Base-by-base conservation (phyloP, 306 rosid species). In the Vigna trinervia region DNA sequence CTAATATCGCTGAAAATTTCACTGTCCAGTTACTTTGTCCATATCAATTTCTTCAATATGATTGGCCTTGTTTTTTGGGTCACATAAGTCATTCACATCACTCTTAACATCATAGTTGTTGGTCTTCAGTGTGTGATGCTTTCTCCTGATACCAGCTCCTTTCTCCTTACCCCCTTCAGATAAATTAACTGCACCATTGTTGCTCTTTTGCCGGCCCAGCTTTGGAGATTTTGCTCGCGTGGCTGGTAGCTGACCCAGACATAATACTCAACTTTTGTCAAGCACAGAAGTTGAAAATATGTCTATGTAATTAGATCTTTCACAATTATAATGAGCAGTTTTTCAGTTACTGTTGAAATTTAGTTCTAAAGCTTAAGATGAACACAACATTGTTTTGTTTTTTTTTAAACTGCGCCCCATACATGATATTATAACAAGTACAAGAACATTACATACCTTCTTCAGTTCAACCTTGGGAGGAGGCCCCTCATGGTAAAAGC, bases 211-310 rank as follows among this genome's bases (percentile, higher is more conserved):
- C 69, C 97, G 85, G 69, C 99, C 98, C 74, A 96, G 91, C 85
- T 93, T 96, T 69, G 99, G 98, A 48, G 99, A 93, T 85, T 88
- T 96, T 47, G 97, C 97, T 52, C 99, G 98, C 36, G 99, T 93
- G 3, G 99, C 94, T 69, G 99, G 98, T 47, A 75, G 88, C 98
- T 96, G 88, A 38, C 10, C 36, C 69, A 87, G 58, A 74, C 76
- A 83, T 43, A 67, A 5, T 52, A 74, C 75, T 43, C 71, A 62
- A 81, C 30, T 51, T 68, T 80, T 72, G 52, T 63, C 82, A 78
- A 64, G 46, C 56, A 69, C 74, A 62, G 28, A 65, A 47, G 17
- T 58, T 38, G 75, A 54, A 53, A 50, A 71, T 26, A 52, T 45
- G 48, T 80, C 71, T 60, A 76, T 53, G 53, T 58, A 80, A 71